These are phyloP conservation scores for Mycena polygramma DNA, from an alignment of 768 basidiomycete genomes.

Conservation along the genomic window DNA sequence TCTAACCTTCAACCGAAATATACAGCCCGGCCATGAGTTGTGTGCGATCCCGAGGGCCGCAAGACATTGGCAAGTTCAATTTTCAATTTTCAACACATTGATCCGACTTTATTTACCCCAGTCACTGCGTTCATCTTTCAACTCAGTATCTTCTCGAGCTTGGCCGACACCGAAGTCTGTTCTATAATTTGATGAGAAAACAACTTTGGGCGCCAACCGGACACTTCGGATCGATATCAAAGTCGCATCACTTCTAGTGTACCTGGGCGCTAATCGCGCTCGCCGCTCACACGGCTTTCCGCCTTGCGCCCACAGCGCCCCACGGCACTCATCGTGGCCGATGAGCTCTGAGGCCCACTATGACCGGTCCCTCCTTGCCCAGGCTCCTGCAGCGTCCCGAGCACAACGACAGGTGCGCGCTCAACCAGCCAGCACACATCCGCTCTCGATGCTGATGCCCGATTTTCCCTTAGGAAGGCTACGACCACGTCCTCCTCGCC, in stretches of 20 bases:
- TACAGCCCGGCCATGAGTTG: no score
- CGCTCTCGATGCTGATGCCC: neutral
- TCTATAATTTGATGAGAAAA: no score
- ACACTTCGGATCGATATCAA: constrained; percentile 10
- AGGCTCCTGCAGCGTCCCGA: constrained; percentile 21
- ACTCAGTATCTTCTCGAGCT: no score
- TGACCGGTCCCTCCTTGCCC: constrained; percentile 24
- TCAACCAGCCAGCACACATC: neutral
- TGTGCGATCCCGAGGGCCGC: no score
- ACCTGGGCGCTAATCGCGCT: constrained; percentile 3
- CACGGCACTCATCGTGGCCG: neutral
- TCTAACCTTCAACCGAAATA: no score
- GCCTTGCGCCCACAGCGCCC: constrained; percentile 2
- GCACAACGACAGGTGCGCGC: constrained; percentile 30
- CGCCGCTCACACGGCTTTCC: neutral
- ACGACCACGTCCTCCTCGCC: constrained; percentile 27
- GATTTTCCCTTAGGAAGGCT: constrained; percentile 25
- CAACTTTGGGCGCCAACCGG: no score
- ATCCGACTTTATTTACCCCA: no score
- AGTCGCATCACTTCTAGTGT: neutral
- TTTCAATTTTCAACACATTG: no score
- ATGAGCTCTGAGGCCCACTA: constrained; percentile 20
- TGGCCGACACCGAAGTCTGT: no score
- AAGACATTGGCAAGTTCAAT: no score
- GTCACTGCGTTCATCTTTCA: no score